These are phyloP conservation scores for Fusarium pseudoanthophilum DNA, from an alignment of 2,329 filamentous ascomycete genomes.

Conservation along the genomic window DNA sequence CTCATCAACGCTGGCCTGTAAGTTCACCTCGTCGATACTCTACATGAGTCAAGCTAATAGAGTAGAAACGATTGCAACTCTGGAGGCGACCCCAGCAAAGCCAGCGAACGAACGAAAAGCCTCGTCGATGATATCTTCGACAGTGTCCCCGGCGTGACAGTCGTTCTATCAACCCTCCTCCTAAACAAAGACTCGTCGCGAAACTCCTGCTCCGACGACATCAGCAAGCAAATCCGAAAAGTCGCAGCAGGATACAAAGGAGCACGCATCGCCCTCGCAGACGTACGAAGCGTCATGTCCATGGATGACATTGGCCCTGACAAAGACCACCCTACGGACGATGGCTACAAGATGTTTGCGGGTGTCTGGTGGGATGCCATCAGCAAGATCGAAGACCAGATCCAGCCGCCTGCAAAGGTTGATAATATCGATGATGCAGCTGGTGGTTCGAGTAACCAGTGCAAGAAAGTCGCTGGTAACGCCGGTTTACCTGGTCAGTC, in stretches of 20 bases:
- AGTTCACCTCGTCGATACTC: rapidly evolving
- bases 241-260: neutral
- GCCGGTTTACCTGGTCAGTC: neutral
- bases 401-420: neutral
- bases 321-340: neutral
- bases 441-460: neutral
- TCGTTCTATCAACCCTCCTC: neutral
- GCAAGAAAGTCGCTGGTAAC: neutral
- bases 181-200: neutral
- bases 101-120: neutral
- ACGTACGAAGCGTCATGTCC: neutral
- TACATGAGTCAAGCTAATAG: neutral
- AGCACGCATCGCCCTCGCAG: neutral
- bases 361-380: constrained; percentile 4
- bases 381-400: neutral
- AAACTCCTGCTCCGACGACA: neutral
- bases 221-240: neutral
- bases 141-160: neutral
- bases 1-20: neutral
- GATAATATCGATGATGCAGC: neutral
- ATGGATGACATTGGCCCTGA: neutral
- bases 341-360: neutral
- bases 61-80: neutral
- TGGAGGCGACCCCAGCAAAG: neutral
- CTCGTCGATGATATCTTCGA: neutral